phyloP scores from a whole-genome alignment of 805 yeast genomes.

The Yamadazyma akitaensis region DNA sequence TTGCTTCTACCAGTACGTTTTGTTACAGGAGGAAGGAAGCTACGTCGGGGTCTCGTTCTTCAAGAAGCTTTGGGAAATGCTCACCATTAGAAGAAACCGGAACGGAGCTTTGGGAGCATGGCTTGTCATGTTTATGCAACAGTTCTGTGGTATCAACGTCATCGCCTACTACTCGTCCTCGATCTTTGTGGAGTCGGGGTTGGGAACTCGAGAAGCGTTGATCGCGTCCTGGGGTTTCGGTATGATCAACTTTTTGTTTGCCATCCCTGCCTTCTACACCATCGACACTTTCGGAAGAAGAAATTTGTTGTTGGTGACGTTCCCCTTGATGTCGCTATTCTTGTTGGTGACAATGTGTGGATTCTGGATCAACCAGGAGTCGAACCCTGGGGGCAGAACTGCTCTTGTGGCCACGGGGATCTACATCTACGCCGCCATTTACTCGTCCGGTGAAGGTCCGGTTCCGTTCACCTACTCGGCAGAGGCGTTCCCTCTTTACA shows the following conservation, averaged over 20 bases:
- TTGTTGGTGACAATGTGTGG: slow-evolving; percentile 65
- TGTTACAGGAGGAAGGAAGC: slow-evolving; percentile 59
- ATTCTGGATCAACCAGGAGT: slow-evolving; percentile 57
- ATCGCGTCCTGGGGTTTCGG: slow-evolving; percentile 88
- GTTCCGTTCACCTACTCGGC: slow-evolving; percentile 89
- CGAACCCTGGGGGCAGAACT: slow-evolving; percentile 47
- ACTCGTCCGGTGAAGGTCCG: slow-evolving; percentile 85
- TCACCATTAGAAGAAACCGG: slow-evolving; percentile 74
- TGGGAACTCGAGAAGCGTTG: slow-evolving; percentile 58
- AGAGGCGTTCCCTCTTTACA: slow-evolving; percentile 72
- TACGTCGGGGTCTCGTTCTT: slow-evolving; percentile 38
- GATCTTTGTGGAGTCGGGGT: slow-evolving; percentile 67
- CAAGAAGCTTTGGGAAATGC: slow-evolving; percentile 51
- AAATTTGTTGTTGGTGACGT: slow-evolving; percentile 51
- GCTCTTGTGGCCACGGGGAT: slow-evolving; percentile 72
- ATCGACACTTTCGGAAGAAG: slow-evolving; percentile 80
- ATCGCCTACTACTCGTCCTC: slow-evolving; percentile 82
- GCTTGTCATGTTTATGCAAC: slow-evolving; percentile 87
- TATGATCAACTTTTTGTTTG: slow-evolving; percentile 73
- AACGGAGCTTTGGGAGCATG: slow-evolving; percentile 79
- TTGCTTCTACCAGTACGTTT: slow-evolving; percentile 54
- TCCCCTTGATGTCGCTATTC: slow-evolving; percentile 61
- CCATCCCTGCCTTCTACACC: slow-evolving; percentile 76
- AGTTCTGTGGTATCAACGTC: slow-evolving; percentile 86
- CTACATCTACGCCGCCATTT: slow-evolving; percentile 67